Evolutionary conservation across 108 stramenopile genomes (phyloP), one percentile per base, ranked within the genome.

Genomic region (Fragilaria radians): DNA sequence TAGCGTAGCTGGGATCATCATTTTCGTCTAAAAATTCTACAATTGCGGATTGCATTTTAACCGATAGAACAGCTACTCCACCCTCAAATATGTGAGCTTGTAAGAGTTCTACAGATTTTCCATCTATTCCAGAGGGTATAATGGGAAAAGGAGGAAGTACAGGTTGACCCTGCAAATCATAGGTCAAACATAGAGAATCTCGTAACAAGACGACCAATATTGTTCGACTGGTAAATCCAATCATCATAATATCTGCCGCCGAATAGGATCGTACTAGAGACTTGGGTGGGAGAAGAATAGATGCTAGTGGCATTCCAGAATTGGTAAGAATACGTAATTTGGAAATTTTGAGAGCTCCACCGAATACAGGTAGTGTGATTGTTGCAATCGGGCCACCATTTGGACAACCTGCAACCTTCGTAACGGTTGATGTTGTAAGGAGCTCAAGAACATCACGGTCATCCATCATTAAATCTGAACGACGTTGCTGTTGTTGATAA

Each of bases 11-110:
- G 18, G 77, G 76, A 74, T 85, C 80, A 63, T 83, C 83, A 54
- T 81, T 77, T 45, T 88, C 84, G 63, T 91, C 83, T 30, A 91
- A 63, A 7, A 88, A 68, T 60, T 91, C 89, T n/a, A 83, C 89
- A 34, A 91, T 68, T 1, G 86, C 80, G 9, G 78, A 64, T 42
- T 77, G 69, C 70, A 85, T 83, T 34, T 78, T 66, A 5, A 65
- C 60, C 4, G 82, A 68, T 22, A 91, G 61, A 5, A 85, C 85
- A 21, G 89, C 89, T 4, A 79, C 84, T 19, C 89, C 89, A 7
- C 83, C 86, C 53, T 80, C 89, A 64, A 72, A 91, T 4, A 91
- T 63, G 18, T 34, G 33, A 5, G 82, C 89, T 55, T 85, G 81
- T 18, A 80, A 49, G 1, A 91, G 49, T 49, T 81, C 80, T 27